Percentiles rank a stretch among this genome's conserved stretches.
Evolutionary conservation across 202 grass and related monocot species (phyloP).

Genomic region (Bolboschoenoplectus hybrid): DNA sequence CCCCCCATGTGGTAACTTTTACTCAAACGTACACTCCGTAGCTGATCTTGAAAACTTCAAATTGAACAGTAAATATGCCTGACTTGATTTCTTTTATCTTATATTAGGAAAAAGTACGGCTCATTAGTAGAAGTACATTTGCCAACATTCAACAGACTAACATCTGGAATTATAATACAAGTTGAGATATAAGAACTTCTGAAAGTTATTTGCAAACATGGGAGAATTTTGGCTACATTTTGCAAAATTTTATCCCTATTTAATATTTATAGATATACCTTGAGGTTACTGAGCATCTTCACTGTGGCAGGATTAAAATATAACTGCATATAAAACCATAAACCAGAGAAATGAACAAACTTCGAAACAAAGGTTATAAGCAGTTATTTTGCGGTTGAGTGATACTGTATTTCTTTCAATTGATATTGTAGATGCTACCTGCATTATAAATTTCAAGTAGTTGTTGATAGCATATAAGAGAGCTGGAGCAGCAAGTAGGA

Average conservation of each 20-base stretch:
- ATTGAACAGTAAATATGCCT: not conserved
- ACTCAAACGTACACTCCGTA: not conserved
- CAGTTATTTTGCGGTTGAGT: constrained; percentile 13
- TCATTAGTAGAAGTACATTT: constrained; percentile 14
- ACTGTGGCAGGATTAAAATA: constrained; percentile 97
- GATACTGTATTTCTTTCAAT: not conserved
- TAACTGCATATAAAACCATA: constrained; percentile 62
- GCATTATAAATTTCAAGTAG: constrained; percentile 96
- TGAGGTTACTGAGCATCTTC: constrained; percentile 96
- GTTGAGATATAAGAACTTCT: not conserved
- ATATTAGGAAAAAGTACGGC: constrained; percentile 14
- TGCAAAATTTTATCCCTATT: not conserved
- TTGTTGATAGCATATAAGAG: constrained; percentile 96
- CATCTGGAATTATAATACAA: not conserved
- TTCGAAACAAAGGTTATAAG: not conserved
- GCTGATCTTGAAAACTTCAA: not conserved
- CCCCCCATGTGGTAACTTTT: not conserved
- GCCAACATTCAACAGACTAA: not conserved
- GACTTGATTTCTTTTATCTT: not conserved
- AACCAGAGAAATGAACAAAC: constrained; percentile 37
- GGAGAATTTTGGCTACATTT: not conserved
- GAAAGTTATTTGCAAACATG: not conserved
- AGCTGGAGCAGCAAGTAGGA: constrained; percentile 87
- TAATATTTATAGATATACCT: constrained; percentile 50
- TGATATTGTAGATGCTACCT: constrained; percentile 52